Conservation (phyloP, 2,329 filamentous ascomycete genomes). For the Pseudopyricularia cyperi region DNA sequence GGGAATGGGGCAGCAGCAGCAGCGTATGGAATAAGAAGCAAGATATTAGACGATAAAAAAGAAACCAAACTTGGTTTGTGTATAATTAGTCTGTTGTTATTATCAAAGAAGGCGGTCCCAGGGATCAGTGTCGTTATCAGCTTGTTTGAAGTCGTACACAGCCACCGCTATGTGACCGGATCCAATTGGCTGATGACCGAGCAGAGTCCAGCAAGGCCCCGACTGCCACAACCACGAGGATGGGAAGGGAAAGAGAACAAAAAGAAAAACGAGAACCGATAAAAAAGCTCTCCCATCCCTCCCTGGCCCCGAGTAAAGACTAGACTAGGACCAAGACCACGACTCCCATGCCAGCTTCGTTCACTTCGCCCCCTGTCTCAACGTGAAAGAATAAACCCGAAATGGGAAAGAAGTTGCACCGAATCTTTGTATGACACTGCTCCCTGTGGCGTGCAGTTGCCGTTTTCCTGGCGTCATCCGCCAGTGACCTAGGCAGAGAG, state of each 20-base stretch:
- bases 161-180: background rate
- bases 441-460: background rate
- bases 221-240: background rate
- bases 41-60: no score
- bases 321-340: no score
- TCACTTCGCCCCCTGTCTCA: background rate
- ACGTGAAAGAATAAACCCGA: background rate
- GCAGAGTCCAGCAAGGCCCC: background rate
- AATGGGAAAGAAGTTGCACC: background rate
- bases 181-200: slow-evolving; percentile 5
- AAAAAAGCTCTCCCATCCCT: background rate
- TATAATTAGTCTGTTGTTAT: background rate
- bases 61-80: no score
- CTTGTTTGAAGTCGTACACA: slow-evolving; percentile 12
- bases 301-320: background rate
- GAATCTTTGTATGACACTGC: background rate
- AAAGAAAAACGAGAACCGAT: background rate
- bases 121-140: slow-evolving; percentile 5
- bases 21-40: no score
- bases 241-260: background rate
- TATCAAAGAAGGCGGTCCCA: no score
- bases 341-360: no score
- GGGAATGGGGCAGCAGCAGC: no score
- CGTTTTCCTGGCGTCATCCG: background rate
- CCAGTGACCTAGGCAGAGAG: background rate